Base-by-base conservation (phyloP, 768 basidiomycete species). In the Lactifluus volemus region DNA sequence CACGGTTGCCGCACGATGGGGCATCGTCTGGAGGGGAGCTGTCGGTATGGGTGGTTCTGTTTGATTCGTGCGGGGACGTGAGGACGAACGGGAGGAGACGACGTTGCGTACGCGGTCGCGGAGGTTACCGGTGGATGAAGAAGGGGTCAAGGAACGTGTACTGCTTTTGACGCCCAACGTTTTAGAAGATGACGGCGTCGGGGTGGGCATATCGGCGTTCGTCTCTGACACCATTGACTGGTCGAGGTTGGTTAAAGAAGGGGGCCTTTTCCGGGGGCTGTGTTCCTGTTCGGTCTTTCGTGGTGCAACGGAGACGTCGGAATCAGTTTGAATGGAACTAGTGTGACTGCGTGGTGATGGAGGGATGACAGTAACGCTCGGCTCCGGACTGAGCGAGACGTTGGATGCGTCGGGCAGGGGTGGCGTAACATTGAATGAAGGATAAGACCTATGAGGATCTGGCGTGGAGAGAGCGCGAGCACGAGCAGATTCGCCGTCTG, bases 361-460 rank as follows among this genome's bases (percentile, higher is more conserved):
- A 5, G 72, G 73, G 19, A 73, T 69, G 45, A 73, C 65, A 2
- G 72, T 73, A 17, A 73, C 71, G 53, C 70, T 70, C 7, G 66
- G 70, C 8, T 68, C 68, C 30, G 64, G 66, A 17, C 66, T 68
- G 49, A 67, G 66, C 1, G 65, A 68, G 49, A 56, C 60, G 10
- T 64, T 21, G 5, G 61, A 62, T 0, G 61, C 50, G 38, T 50
- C 53, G 4, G 25, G 50, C 9, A 49, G 55, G 3, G 30, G 36
- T 10, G 38, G 36, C 5, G n/a, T 29, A 1, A 61, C 14, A 17
- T 1, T 34, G 42, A 53, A 30, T n/a, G 51, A 25, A 2, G 50
- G 55, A 0, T 25, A 25, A 25, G 25, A 2, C 25, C 25, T 25
- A 2, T 29, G 39, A 4, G 48, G 5, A 14, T 29, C 32, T 11